These are phyloP conservation scores for Nakazawaea pomicola DNA, from an alignment of 805 yeast species.

Conservation along the genomic window DNA sequence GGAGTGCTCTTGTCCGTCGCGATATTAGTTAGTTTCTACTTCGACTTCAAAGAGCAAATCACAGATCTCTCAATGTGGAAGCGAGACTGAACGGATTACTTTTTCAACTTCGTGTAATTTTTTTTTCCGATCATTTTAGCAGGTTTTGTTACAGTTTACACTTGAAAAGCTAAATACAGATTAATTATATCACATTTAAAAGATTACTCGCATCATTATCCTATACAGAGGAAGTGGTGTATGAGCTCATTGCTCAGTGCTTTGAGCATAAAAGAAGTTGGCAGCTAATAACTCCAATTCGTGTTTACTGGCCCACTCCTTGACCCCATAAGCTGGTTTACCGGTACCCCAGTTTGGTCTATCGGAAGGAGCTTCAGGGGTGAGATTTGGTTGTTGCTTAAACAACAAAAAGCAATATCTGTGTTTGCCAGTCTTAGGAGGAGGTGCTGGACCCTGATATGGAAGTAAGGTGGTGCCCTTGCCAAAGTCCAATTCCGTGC, in stretches of 20 bases:
- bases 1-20: neutral
- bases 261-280: constrained; percentile 83
- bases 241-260: constrained; percentile 25
- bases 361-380: constrained; percentile 37
- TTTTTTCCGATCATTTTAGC: neutral
- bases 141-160: neutral
- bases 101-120: too few relatives aligned
- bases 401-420: constrained; percentile 76
- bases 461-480: constrained; percentile 41
- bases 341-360: constrained; percentile 85
- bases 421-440: constrained; percentile 79
- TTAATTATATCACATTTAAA: too few relatives aligned
- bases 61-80: too few relatives aligned
- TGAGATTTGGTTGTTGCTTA: constrained; percentile 47
- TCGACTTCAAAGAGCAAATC: too few relatives aligned
- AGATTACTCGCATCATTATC: too few relatives aligned
- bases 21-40: neutral
- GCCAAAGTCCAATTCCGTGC: constrained; percentile 29
- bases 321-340: constrained; percentile 72
- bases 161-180: neutral
- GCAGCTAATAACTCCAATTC: constrained; percentile 65
- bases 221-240: constrained; percentile 1
- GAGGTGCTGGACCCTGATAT: constrained; percentile 89
- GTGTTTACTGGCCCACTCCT: constrained; percentile 64
- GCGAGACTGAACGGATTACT: too few relatives aligned